These are phyloP conservation scores for Triticum dicoccoides DNA, from an alignment of 176 grass and related monocot species.

Conservation along the genomic window DNA sequence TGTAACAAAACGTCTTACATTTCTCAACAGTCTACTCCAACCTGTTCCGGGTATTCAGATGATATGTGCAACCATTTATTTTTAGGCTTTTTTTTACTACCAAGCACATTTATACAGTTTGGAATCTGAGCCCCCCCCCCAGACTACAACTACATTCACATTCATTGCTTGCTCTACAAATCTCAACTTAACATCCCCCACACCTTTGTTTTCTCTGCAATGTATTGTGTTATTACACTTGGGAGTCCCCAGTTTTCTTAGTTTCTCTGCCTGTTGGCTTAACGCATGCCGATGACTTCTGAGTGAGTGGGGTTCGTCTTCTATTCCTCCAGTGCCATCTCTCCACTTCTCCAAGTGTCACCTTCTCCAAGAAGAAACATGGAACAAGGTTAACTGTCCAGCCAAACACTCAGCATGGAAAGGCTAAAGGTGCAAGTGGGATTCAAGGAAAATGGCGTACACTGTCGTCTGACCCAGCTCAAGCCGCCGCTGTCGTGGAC, in stretches of 20 bases:
- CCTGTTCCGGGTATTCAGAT: no score
- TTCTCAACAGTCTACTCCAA: no score
- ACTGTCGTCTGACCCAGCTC: constrained; percentile 41
- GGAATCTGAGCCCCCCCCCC: no score
- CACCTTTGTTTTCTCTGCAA: no score
- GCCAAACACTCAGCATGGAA: not conserved
- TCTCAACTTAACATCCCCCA: no score
- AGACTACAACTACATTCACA: no score
- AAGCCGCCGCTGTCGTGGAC: constrained; percentile 33
- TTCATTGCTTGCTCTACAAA: no score
- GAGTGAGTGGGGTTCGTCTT: not conserved
- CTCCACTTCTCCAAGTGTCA: not conserved
- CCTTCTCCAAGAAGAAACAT: constrained; percentile 23
- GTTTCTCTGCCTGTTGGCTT: not conserved
- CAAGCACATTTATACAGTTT: no score
- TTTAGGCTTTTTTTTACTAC: no score
- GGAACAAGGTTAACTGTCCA: constrained; percentile 20
- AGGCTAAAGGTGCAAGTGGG: not conserved
- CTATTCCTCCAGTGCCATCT: constrained; percentile 40
- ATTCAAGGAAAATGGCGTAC: constrained; percentile 12
- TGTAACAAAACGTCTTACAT: no score
- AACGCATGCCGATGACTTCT: not conserved
- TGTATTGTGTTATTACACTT: not conserved
- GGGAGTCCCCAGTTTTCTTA: not conserved
- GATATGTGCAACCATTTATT: no score